Base-by-base conservation (phyloP, 805 yeast genomes). In the Wickerhamomyces queroliae region DNA sequence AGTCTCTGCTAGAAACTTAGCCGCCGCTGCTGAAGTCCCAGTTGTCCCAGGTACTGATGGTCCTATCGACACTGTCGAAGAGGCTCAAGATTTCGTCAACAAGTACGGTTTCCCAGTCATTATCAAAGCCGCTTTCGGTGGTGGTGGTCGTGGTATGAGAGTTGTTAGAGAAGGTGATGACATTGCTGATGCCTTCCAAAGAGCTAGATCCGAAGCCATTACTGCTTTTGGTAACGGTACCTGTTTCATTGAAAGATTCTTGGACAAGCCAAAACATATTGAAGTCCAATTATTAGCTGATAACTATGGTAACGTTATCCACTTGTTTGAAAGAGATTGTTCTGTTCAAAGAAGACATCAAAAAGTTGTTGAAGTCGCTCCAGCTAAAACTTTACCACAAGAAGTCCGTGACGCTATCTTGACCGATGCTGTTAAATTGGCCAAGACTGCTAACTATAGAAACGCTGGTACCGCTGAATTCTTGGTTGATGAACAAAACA, bases 91-190 rank as follows among this genome's bases (percentile, higher is more conserved):
- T 8, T 91, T 91, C 58, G 97, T 90, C 27, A 76, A 67, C 33
- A 58, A 88, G 66, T 75, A 91, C 63, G 99, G 99, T 24, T 90
- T 63, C 67, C 99, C 99, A 8, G 98, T 93, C 36, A 91, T 91
- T 66, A 89, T 91, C 67, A 91, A 91, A 68, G 99, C 99, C 35
- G 99, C 99, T 28, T 93, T 85, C 59, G 99, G 99, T 63, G 99
- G 99, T 69, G 99, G 99, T 74, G 99, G 99, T 60, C 81, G 98
- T 69, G 99, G 99, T 76, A 93, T 91, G 98, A 82, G 99, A 70
- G 99, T 91, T 37, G 99, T 91, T 33, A 75, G 95, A 58, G 96
- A 91, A 65, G 97, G 96, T 55, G 99, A 93, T 53, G 87, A 82
- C 62, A 78, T 91, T 43, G 82, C 61, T 34, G 97, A 91, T 61